A percentile compares a stretch with the other conserved stretches of the same genome.
phyloP scores from a whole-genome alignment of 208 protist species.

The Naegleria fowleri region DNA sequence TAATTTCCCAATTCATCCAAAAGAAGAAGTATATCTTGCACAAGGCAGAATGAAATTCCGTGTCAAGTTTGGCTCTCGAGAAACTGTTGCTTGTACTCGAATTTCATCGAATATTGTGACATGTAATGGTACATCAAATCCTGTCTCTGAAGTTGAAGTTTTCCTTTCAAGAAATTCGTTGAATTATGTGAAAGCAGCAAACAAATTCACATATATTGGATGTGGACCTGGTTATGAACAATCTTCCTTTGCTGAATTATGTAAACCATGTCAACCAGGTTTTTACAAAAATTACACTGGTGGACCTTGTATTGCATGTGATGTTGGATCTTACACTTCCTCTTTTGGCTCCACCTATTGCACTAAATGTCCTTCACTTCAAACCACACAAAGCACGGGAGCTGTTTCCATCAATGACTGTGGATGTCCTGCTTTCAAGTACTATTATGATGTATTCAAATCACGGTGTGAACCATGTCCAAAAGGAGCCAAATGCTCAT shows the following conservation, averaged over 20 bases:
- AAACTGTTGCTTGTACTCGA: not conserved
- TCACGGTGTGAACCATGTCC: not conserved
- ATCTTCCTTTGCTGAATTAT: not conserved
- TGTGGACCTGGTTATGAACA: conserved; percentile 5
- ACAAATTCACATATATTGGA: not conserved
- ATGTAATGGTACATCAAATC: not conserved
- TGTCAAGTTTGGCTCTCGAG: not conserved
- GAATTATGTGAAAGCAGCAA: not conserved
- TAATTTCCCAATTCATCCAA: not conserved
- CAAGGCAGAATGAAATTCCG: not conserved
- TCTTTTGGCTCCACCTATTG: not conserved
- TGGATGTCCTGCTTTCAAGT: not conserved
- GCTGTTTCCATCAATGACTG: not conserved
- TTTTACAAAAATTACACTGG: not conserved
- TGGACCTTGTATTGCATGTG: not conserved
- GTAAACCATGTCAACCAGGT: not conserved
- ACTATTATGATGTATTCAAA: not conserved
- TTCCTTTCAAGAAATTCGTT: not conserved
- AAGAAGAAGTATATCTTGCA: not conserved
- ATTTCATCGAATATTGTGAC: not conserved
- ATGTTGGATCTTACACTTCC: not conserved
- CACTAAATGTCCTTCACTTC: not conserved
- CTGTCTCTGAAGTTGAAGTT: not conserved
- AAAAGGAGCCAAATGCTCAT: not conserved
- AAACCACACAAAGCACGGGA: not conserved